These are phyloP conservation scores for Rhodotorula mucilaginosa DNA, from an alignment of 1,284 basidiomycete species.

Conservation along the genomic window DNA sequence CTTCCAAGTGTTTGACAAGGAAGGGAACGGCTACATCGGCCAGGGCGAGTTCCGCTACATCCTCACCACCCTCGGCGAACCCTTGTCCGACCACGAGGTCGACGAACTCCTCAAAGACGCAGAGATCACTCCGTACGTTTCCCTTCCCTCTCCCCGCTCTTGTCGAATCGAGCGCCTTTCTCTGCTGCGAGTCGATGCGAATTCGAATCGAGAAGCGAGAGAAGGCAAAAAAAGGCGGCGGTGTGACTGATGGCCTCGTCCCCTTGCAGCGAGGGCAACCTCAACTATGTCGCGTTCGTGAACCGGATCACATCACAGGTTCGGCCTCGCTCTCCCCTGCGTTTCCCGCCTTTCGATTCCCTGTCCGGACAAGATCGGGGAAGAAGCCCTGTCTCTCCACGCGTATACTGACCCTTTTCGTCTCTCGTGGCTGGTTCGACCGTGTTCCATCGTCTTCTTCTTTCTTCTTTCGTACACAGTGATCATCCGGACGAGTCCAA, in stretches of 20 bases:
- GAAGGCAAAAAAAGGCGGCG: too few relatives aligned
- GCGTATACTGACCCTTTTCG: too few relatives aligned
- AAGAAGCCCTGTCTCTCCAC: too few relatives aligned
- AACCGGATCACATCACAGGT: conserved; percentile 67
- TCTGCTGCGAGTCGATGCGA: too few relatives aligned
- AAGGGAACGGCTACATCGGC: conserved; percentile 93
- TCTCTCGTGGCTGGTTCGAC: too few relatives aligned
- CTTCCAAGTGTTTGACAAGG: conserved; percentile 99
- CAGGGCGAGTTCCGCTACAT: conserved; percentile 90
- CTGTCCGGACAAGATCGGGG: too few relatives aligned
- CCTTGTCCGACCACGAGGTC: conserved; percentile 96
- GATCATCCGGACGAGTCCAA: too few relatives aligned
- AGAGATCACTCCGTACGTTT: conserved; percentile 73
- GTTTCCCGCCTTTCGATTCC: not conserved
- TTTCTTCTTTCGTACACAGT: too few relatives aligned
- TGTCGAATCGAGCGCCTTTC: too few relatives aligned
- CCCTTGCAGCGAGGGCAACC: conserved; percentile 77
- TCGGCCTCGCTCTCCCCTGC: not conserved
- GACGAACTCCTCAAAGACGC: conserved; percentile 96
- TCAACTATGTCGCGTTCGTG: conserved; percentile 96
- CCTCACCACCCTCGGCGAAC: conserved; percentile 92
- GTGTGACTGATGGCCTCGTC: not conserved
- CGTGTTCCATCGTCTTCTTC: too few relatives aligned
- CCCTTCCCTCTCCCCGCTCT: not conserved
- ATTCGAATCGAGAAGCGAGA: too few relatives aligned